Evolutionary conservation across 129 eudicot genomes (phyloP).

Genomic region (Gnaphalium uliginosum): DNA sequence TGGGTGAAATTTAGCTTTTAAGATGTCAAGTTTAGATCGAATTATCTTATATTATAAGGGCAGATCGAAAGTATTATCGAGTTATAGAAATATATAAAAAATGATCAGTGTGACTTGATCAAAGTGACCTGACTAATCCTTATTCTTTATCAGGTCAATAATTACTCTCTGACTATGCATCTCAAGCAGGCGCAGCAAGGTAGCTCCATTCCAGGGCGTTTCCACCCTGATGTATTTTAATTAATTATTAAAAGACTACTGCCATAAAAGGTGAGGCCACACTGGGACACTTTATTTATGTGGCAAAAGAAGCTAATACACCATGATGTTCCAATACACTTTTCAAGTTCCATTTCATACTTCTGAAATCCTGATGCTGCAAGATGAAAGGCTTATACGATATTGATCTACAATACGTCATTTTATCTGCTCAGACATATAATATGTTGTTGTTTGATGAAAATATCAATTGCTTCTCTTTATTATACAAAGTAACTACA

Average conservation of each 20-base stretch:
- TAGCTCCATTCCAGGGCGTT: conserved; percentile 81
- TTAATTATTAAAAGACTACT: conserved; percentile 21
- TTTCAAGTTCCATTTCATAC: neutral
- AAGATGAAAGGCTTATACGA: conserved; percentile 1
- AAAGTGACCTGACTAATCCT: neutral
- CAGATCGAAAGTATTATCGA: no score
- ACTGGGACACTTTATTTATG: neutral
- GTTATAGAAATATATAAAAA: neutral
- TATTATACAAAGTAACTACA: neutral
- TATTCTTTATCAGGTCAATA: conserved; percentile 60
- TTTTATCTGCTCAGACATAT: conserved; percentile 5
- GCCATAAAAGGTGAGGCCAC: neutral
- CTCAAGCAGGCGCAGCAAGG: conserved; percentile 97
- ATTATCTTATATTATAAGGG: neutral
- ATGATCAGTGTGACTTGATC: neutral
- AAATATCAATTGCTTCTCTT: conserved; percentile 3
- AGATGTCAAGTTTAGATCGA: neutral
- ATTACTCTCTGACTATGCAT: conserved; percentile 91
- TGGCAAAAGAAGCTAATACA: neutral
- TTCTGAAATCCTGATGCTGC: conserved; percentile 17
- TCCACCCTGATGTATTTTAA: conserved; percentile 89
- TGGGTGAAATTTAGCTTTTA: neutral
- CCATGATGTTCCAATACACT: neutral
- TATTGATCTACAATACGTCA: neutral
- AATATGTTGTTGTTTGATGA: neutral